Conservation (phyloP, 2,329 filamentous ascomycete species). For the Sordariomycetes sp. region DNA sequence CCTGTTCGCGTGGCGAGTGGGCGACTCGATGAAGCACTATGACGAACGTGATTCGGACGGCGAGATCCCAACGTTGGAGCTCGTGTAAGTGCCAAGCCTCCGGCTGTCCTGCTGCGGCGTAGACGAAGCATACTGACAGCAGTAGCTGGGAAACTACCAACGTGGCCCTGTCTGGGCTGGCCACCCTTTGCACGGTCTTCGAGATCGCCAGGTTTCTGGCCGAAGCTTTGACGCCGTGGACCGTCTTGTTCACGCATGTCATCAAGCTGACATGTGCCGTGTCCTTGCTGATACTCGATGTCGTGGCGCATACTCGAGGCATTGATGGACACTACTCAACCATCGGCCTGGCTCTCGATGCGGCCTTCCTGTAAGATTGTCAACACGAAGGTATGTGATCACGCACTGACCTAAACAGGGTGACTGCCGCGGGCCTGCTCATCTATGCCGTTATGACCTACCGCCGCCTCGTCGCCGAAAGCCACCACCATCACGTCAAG, state of each 20-base stretch:
- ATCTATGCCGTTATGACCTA: conserved; percentile 38
- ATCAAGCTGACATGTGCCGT: conserved; percentile 38
- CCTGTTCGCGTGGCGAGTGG: conserved; percentile 44
- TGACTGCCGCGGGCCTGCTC: conserved; percentile 31
- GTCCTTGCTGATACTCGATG: conserved; percentile 39
- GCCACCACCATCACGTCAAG: conserved; percentile 39
- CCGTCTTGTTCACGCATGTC: conserved; percentile 40
- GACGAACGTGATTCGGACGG: conserved; percentile 28
- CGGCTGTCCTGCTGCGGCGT: too few species aligned
- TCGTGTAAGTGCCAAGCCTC: conserved; percentile 33
- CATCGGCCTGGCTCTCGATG: conserved; percentile 38
- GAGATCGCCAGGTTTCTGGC: conserved; percentile 36
- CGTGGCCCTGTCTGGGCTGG: conserved; percentile 36
- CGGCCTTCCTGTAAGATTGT: conserved; percentile 39
- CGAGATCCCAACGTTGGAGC: conserved; percentile 32
- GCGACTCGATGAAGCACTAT: conserved; percentile 32
- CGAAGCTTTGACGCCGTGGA: conserved; percentile 44
- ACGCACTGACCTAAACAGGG: too few species aligned
- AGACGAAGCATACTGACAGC: neutral
- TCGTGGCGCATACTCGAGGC: conserved; percentile 37
- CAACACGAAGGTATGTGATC: too few species aligned
- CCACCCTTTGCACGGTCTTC: conserved; percentile 34
- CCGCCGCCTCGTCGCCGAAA: conserved; percentile 35
- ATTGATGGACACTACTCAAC: conserved; percentile 37
- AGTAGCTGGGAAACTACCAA: conserved; percentile 46